Base-by-base conservation (phyloP, 768 basidiomycete genomes). In the Infundibulicybe gibba region DNA sequence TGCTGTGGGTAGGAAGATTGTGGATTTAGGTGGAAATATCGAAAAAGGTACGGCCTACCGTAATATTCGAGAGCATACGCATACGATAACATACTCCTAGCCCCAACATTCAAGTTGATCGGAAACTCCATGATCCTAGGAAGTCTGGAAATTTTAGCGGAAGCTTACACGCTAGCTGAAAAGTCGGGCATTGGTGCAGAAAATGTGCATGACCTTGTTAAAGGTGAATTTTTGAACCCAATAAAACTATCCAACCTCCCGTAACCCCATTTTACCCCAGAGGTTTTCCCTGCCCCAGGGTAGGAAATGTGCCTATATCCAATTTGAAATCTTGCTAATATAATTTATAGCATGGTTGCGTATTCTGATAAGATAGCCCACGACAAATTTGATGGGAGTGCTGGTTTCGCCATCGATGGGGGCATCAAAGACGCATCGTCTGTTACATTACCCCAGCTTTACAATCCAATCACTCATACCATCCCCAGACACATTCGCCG, bases 401-500 rank as follows among this genome's bases (percentile, higher is more conserved):
- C 67, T 14, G 93, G 91, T 12, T 94, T 95, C 61, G 69, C 83
- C 11, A 79, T 94, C 41, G 83, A 89, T 40, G 88, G 88, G n/a
- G 93, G 90, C 14, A 81, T 95, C 57, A 92, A 92, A 58, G 92
- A 94, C 58, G 85, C 89, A 0, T 65, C 77, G 75, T 83, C 58
- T 39, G 76, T 69, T 5, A 2, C 21, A 41, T 17, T 10, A 21
- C 40, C 5, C 33, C 39, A 43, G 31, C 20, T n/a, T 12, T 5
- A 49, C 31, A 25, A 6, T 20, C 15, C 45, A 8, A 8, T 43
- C 44, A 32, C 25, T 51, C 34, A 52, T 38, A n/a, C 14, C 21
- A 37, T 47, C 17, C 16, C 9, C 49, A 80, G 80, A 20, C 85
- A 87, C 60, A 82, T 93, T 44, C 83, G 86, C 46, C 76, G 74